These are phyloP conservation scores for Trichoderma brevicompactum DNA, from an alignment of 2,329 filamentous ascomycete species.

Conservation along the genomic window DNA sequence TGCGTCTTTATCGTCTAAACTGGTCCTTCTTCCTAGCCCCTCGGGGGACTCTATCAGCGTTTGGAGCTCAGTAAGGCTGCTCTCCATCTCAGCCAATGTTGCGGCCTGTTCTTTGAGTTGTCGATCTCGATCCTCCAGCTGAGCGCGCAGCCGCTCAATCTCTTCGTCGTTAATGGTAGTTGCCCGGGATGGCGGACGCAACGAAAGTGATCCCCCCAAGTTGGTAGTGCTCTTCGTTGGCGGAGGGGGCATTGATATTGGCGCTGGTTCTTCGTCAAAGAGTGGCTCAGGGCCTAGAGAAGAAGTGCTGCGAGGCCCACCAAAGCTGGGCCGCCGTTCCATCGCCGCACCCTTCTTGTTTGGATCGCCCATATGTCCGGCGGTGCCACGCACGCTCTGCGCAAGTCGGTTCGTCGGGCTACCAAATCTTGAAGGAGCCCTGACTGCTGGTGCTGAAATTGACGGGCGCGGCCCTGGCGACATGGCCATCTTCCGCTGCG, in stretches of 20 bases:
- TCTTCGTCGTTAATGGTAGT: slow-evolving; percentile 68
- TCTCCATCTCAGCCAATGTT: slow-evolving; percentile 87
- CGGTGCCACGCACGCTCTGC: slow-evolving; percentile 64
- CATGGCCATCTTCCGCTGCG: slow-evolving; percentile 70
- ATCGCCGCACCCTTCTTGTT: slow-evolving; percentile 57
- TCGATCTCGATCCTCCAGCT: slow-evolving; percentile 81
- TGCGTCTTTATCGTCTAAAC: slow-evolving; percentile 71
- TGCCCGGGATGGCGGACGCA: slow-evolving; percentile 58
- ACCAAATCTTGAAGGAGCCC: slow-evolving; percentile 41
- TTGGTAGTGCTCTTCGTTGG: slow-evolving; percentile 60
- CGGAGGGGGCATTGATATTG: slow-evolving; percentile 49
- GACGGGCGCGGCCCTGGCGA: slow-evolving; percentile 63
- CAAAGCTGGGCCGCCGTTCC: slow-evolving; percentile 56
- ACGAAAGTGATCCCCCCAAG: slow-evolving; percentile 55
- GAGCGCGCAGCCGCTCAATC: slow-evolving; percentile 69
- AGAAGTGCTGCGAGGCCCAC: slow-evolving; percentile 60
- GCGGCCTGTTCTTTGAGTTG: slow-evolving; percentile 87
- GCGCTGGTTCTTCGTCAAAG: slow-evolving; percentile 62
- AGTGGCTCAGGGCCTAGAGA: slow-evolving; percentile 58
- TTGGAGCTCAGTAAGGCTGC: slow-evolving; percentile 77
- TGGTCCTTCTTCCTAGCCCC: slow-evolving; percentile 47
- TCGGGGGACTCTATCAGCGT: slow-evolving; percentile 66
- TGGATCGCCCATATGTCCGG: slow-evolving; percentile 63
- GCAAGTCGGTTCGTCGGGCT: slow-evolving; percentile 62
- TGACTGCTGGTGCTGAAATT: slow-evolving; percentile 56